Conservation (phyloP, 148 eudicot genomes). For the Camellia japonica region DNA sequence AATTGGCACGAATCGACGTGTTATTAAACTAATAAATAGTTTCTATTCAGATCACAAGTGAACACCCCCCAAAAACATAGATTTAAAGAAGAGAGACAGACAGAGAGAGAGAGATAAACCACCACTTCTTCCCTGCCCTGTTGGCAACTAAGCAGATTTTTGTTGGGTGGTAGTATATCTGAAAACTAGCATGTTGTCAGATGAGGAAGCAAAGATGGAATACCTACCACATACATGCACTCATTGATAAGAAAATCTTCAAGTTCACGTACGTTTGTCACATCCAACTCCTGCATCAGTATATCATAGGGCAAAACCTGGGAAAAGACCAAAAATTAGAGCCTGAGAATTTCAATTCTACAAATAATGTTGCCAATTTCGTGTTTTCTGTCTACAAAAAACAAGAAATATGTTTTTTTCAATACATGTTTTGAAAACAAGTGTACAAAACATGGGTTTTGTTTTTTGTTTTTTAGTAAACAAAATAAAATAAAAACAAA, state of each 20-base stretch:
- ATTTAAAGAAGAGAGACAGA: too few relatives aligned
- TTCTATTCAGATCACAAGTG: background rate
- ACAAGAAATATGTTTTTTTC: too few relatives aligned
- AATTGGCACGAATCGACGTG: background rate
- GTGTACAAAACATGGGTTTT: too few relatives aligned
- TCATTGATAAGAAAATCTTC: constrained; percentile 97
- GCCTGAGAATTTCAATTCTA: too few relatives aligned
- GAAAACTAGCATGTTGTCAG: background rate
- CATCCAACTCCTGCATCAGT: constrained; percentile 85
- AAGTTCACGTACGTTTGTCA: constrained; percentile 87
- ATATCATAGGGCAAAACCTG: constrained; percentile 87
- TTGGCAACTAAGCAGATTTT: background rate
- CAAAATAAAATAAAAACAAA: background rate
- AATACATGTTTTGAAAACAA: too few relatives aligned
- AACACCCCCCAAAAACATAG: background rate
- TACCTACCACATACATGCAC: constrained; percentile 98
- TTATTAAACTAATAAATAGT: background rate
- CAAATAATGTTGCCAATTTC: too few relatives aligned
- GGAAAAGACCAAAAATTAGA: constrained; percentile 17
- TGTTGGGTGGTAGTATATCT: background rate
- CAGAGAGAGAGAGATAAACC: background rate
- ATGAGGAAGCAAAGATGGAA: background rate
- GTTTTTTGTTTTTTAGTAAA: too few relatives aligned
- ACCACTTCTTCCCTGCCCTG: background rate
- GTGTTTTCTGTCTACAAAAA: too few relatives aligned